Conservation (phyloP, 2,329 filamentous ascomycete genomes). For the Shiraia sp. region DNA sequence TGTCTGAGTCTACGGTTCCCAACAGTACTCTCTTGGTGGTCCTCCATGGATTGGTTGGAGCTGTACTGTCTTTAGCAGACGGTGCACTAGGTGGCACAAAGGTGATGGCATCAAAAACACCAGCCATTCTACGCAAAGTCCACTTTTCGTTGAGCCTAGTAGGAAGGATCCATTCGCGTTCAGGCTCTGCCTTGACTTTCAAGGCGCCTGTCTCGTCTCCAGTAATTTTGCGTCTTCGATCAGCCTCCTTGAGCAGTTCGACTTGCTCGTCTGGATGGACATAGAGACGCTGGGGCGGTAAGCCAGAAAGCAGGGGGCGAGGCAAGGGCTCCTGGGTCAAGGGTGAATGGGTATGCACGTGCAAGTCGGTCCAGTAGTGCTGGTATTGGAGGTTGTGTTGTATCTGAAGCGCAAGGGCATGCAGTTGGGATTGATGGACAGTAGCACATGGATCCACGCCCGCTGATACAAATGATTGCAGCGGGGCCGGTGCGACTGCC, state of each 20-base stretch:
- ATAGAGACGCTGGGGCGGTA: slow-evolving; percentile 75
- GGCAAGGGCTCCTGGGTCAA: slow-evolving; percentile 49
- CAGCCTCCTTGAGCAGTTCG: slow-evolving; percentile 65
- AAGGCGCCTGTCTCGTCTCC: slow-evolving; percentile 44
- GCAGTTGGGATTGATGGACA: slow-evolving; percentile 38
- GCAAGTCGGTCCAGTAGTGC: slow-evolving; percentile 72
- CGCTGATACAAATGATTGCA: slow-evolving; percentile 36
- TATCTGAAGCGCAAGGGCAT: slow-evolving; percentile 63
- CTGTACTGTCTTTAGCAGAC: slow-evolving; percentile 10
- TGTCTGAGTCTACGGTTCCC: slow-evolving; percentile 76
- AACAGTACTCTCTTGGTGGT: slow-evolving; percentile 70
- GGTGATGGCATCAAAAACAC: slow-evolving; percentile 65
- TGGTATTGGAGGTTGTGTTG: slow-evolving; percentile 73
- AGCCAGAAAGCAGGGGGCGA: slow-evolving; percentile 70
- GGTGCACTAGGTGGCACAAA: slow-evolving; percentile 48
- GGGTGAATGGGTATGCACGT: slow-evolving; percentile 55
- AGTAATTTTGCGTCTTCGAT: slow-evolving; percentile 50
- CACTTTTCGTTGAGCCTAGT: slow-evolving; percentile 74
- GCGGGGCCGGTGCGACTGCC: slow-evolving; percentile 33
- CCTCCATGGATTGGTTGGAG: slow-evolving; percentile 46
- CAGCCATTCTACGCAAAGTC: slow-evolving; percentile 67
- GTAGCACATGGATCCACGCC: slow-evolving; percentile 9
- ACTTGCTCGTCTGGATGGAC: slow-evolving; percentile 83
- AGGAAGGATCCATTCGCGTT: slow-evolving; percentile 75
- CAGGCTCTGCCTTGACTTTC: slow-evolving; percentile 47